A percentile compares a stretch with the other conserved stretches of the same genome.
These are phyloP conservation scores for Phialocephala sp. DNA, from an alignment of 2,329 filamentous ascomycete genomes.

Conservation along the genomic window DNA sequence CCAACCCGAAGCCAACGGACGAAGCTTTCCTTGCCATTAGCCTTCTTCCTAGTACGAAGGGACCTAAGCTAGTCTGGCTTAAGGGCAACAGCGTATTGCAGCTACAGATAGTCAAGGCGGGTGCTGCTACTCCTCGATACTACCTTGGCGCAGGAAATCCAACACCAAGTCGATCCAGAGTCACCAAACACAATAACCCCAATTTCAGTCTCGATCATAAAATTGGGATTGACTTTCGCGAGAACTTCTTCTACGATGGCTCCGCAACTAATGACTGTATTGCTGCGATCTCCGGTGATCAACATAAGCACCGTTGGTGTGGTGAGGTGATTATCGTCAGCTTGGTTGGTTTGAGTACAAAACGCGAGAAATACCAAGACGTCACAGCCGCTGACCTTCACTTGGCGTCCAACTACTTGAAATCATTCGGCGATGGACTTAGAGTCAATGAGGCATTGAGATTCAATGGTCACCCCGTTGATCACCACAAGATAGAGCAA, in stretches of 20 bases:
- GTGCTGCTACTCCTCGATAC: too few species aligned
- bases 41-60: background rate
- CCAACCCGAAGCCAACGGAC: background rate
- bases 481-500: too few species aligned
- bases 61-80: constrained; percentile 10
- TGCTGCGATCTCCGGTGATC: background rate
- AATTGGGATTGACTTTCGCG: background rate
- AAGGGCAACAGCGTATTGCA: too few species aligned
- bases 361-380: background rate
- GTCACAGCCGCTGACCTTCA: background rate
- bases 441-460: background rate
- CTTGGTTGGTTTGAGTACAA: background rate
- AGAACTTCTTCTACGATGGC: background rate
- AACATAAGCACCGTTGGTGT: background rate
- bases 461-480: too few species aligned
- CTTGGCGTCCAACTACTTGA: background rate
- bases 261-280: constrained; percentile 5
- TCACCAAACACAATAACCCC: background rate
- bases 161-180: background rate
- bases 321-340: constrained; percentile 3
- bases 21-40: background rate
- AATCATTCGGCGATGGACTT: background rate
- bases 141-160: background rate
- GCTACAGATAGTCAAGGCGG: too few species aligned
- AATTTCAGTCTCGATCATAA: background rate